A percentile compares a stretch with the other conserved stretches of the same genome.
These are phyloP conservation scores for Lactarius tabidus DNA, from an alignment of 768 basidiomycete genomes.

Conservation along the genomic window DNA sequence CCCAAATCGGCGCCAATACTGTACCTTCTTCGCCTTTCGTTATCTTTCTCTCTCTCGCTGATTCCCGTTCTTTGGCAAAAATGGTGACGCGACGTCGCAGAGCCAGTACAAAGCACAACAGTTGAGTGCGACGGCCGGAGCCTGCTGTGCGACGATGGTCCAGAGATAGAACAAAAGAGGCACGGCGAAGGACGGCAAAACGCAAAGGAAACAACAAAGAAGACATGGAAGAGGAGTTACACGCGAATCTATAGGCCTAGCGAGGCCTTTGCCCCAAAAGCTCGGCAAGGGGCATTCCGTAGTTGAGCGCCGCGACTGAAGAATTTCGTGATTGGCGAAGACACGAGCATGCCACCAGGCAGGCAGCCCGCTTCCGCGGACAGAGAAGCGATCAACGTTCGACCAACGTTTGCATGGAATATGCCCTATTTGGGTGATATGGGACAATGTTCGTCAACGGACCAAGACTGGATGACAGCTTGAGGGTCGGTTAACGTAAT, in stretches of 20 bases:
- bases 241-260: background rate
- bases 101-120: background rate
- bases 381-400: background rate
- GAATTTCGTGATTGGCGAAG: background rate
- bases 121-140: background rate
- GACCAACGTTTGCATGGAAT: background rate
- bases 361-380: background rate
- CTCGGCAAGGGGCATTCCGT: background rate
- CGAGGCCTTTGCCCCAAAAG: background rate
- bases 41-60: background rate
- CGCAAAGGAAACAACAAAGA: background rate
- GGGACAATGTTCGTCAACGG: background rate
- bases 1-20: background rate
- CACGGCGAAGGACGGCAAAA: background rate
- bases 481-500: background rate
- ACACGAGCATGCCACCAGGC: background rate
- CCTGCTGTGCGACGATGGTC: background rate
- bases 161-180: background rate
- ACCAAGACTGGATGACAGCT: background rate
- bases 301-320: background rate
- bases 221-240: background rate
- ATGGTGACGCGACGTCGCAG: background rate
- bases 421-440: background rate
- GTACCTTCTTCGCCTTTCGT: background rate
- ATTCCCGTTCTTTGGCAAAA: background rate